These are phyloP conservation scores for Fusarium fujikuroi DNA, from an alignment of 2,329 filamentous ascomycete species.

Conservation along the genomic window DNA sequence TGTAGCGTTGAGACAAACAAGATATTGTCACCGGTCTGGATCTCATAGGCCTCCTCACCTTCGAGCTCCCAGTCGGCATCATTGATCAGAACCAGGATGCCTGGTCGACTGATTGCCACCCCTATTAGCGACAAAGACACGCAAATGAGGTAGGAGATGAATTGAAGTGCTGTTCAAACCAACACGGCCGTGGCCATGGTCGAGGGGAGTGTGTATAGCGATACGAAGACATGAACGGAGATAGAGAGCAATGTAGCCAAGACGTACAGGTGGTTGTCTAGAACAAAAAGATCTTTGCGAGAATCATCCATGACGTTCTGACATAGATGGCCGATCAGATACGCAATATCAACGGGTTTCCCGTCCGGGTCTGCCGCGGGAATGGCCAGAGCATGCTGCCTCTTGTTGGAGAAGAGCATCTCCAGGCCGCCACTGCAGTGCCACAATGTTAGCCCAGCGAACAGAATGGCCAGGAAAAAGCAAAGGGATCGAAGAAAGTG, in stretches of 20 bases:
- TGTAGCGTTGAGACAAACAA: constrained; percentile 97
- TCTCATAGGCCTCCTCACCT: constrained; percentile 88
- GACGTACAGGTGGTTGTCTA: constrained; percentile 87
- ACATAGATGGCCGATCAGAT: constrained; percentile 82
- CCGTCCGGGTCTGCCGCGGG: constrained; percentile 71
- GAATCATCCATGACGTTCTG: constrained; percentile 85
- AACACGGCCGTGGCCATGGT: constrained; percentile 21
- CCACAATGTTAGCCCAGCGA: constrained; percentile 32
- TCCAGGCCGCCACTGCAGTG: constrained; percentile 83
- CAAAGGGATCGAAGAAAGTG: constrained; percentile 7
- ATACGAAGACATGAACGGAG: background rate
- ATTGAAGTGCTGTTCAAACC: background rate
- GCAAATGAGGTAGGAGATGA: constrained; percentile 9
- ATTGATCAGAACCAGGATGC: constrained; percentile 96
- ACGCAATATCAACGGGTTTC: constrained; percentile 74
- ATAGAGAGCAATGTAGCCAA: constrained; percentile 15
- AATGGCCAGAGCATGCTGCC: constrained; percentile 75
- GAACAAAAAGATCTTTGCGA: constrained; percentile 87
- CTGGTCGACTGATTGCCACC: constrained; percentile 76
- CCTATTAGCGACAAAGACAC: constrained; percentile 39
- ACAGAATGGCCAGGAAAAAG: constrained; percentile 13
- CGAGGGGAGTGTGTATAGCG: constrained; percentile 39
- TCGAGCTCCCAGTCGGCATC: constrained; percentile 99
- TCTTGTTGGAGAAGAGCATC: constrained; percentile 88
- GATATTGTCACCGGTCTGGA: constrained; percentile 85